Evolutionary conservation across 257 asterid genomes (phyloP), one percentile per base, ranked within the genome.

Genomic region (Lavandula angustifolia): DNA sequence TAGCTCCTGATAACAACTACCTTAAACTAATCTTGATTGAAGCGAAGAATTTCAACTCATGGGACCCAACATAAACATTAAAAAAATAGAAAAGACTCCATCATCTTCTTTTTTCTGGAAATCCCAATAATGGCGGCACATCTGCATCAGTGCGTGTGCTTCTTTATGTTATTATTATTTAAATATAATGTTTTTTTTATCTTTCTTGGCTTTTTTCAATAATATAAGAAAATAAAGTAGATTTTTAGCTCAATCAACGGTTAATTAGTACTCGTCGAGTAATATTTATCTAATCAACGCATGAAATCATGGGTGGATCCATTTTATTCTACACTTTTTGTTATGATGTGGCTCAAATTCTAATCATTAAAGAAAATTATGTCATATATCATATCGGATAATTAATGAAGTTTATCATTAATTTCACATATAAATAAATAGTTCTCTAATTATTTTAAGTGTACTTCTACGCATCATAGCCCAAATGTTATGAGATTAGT

Each of bases 111-210:
- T 16, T 51, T 32, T 65, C 3, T 56, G 17, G 6, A 18, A 33
- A 57, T 68, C 52, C 62, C 63, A 16, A 57, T 67, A 67, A 67
- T 44, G 57, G 59, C 32, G 58, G 66, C 73, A 67, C 33, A 47
- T 47, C 3, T 33, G 43, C 6, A 55, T 7, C n/a, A n/a, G n/a
- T 6, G 43, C 66, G 47, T 58, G 66, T 58, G 60, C 35, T 51
- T 12, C 2, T 7, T 10, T 14, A 8, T 34, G 46, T 53, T 48
- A 7, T 33, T 33, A 33, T 33, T 6, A 33, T 44, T 66, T n/a
- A 66, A 22, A 66, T 47, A 35, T 68, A 16, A 48, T 49, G 49
- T 38, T 59, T 5, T 59, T 5, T 55, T 22, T 22, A 29, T 47
- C 43, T 47, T 8, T 6, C 59, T 47, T 49, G 51, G 17, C 60